phyloP scores from a whole-genome alignment of 768 basidiomycete genomes.

The Russula vinacea region DNA sequence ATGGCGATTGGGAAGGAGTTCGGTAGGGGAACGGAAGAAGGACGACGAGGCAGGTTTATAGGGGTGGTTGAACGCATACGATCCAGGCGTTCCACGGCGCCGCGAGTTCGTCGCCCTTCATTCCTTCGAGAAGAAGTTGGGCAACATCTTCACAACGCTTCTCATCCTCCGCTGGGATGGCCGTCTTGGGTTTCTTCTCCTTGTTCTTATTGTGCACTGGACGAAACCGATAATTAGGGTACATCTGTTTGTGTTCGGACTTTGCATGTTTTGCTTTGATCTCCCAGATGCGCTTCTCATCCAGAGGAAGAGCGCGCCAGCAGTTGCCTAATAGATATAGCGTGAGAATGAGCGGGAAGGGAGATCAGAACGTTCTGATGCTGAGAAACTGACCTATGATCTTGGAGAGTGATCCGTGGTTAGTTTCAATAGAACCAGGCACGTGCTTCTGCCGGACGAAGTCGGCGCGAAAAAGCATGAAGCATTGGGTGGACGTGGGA shows the following conservation, averaged over 20 bases:
- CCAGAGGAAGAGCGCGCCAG: slow-evolving; percentile 67
- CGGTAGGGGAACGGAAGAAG: slow-evolving; percentile 29
- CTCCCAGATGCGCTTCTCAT: slow-evolving; percentile 74
- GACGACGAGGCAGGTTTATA: slow-evolving; percentile 25
- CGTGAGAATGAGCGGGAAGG: not conserved
- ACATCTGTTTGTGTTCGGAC: slow-evolving; percentile 63
- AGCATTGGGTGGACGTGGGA: slow-evolving; percentile 38
- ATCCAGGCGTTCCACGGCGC: slow-evolving; percentile 30
- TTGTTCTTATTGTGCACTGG: slow-evolving; percentile 49
- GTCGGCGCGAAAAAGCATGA: slow-evolving; percentile 37
- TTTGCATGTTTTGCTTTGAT: slow-evolving; percentile 68
- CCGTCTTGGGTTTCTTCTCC: slow-evolving; percentile 35
- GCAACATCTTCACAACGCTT: slow-evolving; percentile 30
- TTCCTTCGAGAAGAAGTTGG: slow-evolving; percentile 29
- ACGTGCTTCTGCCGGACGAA: slow-evolving; percentile 46
- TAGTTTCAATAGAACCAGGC: slow-evolving; percentile 50
- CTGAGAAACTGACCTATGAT: slow-evolving; percentile 39
- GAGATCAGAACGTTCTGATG: not conserved
- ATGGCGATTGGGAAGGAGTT: slow-evolving; percentile 26
- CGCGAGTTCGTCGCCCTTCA: slow-evolving; percentile 31
- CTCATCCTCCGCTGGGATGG: slow-evolving; percentile 28
- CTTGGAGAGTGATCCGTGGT: slow-evolving; percentile 49
- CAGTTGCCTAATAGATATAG: slow-evolving; percentile 39
- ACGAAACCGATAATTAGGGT: slow-evolving; percentile 59
- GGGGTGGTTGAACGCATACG: slow-evolving; percentile 28